Evolutionary conservation across 2,329 filamentous ascomycete genomes (phyloP).

Genomic region (Pseudonectria buxi): DNA sequence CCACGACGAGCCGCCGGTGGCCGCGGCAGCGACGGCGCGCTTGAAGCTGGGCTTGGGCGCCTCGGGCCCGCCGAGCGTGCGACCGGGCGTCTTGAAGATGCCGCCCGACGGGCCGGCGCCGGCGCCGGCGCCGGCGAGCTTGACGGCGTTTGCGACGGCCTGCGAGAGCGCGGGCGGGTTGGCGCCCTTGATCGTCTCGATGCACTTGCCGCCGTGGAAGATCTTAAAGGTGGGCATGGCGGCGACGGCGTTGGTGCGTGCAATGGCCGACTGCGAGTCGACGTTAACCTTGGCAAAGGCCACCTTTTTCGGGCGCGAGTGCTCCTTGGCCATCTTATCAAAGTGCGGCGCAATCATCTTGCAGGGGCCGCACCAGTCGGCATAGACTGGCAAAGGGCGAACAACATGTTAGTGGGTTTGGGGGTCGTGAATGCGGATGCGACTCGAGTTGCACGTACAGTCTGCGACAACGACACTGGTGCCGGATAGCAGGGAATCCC

Average conservation of each 20-base stretch:
- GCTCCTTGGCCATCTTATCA: constrained; percentile 71
- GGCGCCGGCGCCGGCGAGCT: constrained; percentile 41
- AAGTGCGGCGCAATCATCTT: constrained; percentile 87
- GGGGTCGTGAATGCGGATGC: constrained; percentile 1
- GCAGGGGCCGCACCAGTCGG: constrained; percentile 92
- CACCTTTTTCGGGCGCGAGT: constrained; percentile 74
- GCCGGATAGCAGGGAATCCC: constrained; percentile 62
- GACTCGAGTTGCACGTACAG: constrained; percentile 52
- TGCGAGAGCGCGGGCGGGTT: constrained; percentile 68
- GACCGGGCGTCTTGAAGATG: constrained; percentile 48
- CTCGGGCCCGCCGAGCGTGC: constrained; percentile 46
- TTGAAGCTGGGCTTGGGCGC: constrained; percentile 4
- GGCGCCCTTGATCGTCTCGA: constrained; percentile 74
- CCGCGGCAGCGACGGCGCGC: constrained; percentile 16
- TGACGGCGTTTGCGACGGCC: constrained; percentile 65
- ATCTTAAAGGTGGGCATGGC: constrained; percentile 95
- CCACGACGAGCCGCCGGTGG: constrained; percentile 8
- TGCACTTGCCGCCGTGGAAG: constrained; percentile 67
- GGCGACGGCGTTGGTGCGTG: constrained; percentile 69
- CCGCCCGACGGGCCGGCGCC: constrained; percentile 37
- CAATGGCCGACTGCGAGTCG: constrained; percentile 71
- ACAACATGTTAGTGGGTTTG: constrained; percentile 17
- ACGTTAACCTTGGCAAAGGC: constrained; percentile 91
- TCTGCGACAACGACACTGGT: constrained; percentile 81
- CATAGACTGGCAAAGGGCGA: constrained; percentile 60